Conservation (phyloP, 2,329 filamentous ascomycete genomes). For the Sporothrix protearum region DNA sequence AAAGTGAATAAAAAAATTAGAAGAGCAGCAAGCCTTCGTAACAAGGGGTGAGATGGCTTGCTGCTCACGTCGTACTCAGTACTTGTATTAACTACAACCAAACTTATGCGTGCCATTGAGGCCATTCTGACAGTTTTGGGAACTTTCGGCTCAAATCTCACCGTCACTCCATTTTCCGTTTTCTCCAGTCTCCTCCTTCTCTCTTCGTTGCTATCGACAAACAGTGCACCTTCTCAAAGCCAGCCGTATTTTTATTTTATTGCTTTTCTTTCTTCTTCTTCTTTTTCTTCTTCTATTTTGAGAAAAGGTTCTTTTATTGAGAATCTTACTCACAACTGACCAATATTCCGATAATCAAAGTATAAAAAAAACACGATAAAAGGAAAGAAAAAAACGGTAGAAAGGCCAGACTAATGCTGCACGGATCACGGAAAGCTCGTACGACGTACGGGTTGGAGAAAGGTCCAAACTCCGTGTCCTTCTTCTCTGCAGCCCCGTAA, state of each 20-base stretch:
- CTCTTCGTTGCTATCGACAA: not conserved
- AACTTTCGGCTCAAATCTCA: not conserved
- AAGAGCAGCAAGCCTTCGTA: not conserved
- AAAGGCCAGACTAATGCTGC: not conserved
- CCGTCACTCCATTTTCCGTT: not conserved
- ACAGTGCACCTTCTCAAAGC: not conserved
- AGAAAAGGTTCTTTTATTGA: not conserved
- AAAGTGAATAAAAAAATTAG: not conserved
- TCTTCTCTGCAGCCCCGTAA: not conserved
- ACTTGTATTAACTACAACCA: not conserved
- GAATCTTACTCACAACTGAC: not conserved
- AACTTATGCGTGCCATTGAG: not conserved
- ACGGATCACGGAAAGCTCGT: not conserved
- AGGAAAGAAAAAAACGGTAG: not conserved
- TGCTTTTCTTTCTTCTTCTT: too few relatives aligned
- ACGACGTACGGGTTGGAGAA: not conserved
- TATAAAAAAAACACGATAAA: not conserved
- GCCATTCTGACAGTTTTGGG: not conserved
- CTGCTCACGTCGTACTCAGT: not conserved
- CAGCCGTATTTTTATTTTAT: not conserved
- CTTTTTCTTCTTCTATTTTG: not conserved
- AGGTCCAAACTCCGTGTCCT: not conserved
- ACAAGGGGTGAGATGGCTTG: not conserved
- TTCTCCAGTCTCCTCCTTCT: not conserved
- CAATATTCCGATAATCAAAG: not conserved